Base-by-base conservation (phyloP, 176 grass and related monocot genomes). In the Triticum timopheevii region DNA sequence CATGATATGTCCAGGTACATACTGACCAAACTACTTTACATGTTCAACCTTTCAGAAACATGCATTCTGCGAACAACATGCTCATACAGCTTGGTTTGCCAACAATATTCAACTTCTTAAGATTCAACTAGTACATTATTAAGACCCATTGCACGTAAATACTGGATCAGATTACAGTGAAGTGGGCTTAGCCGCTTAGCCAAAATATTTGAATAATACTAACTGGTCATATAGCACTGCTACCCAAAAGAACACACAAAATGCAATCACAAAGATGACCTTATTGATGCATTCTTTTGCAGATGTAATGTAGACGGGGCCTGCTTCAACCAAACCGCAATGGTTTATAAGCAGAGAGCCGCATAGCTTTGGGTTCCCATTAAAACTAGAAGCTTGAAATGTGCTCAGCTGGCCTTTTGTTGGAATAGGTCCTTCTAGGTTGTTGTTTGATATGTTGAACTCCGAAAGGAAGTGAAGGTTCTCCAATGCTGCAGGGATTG, bases 351-450 rank as follows among this genome's bases (percentile, higher is more conserved):
- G 45, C 24, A 54, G 0, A 33, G 45, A 6, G 3, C 44, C 15
- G 16, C 73, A 76, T 10, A 76, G 45, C 45, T 76, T 76, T 52
- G 83, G 83, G 38, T 85, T 85, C 24, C 83, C 83, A 12, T 7
- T n/a, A 22, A 78, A 85, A 31, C 73, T 85, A 2, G 71, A 65
- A 40, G 15, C 13, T 8, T 31, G 58, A 65, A 85, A 85, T 23
- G 83, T 85, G 23, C 44, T 61, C 5, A 85, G 45, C 62, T 85
- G 83, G 11, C 54, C 71, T 85, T 35, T 59, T 44, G 11, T 40
- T 65, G 83, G 83, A 65, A 65, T 78, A 23, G 62, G 72, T 6
- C 72, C 83, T 73, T 85, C 73, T 13, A 85, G 35, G 7, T 85
- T 36, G 13, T 85, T 85, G 42, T 85, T 25, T 35, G 83, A 70